phyloP scores from a whole-genome alignment of 345 rosid species.

The Eutrema japonicum region DNA sequence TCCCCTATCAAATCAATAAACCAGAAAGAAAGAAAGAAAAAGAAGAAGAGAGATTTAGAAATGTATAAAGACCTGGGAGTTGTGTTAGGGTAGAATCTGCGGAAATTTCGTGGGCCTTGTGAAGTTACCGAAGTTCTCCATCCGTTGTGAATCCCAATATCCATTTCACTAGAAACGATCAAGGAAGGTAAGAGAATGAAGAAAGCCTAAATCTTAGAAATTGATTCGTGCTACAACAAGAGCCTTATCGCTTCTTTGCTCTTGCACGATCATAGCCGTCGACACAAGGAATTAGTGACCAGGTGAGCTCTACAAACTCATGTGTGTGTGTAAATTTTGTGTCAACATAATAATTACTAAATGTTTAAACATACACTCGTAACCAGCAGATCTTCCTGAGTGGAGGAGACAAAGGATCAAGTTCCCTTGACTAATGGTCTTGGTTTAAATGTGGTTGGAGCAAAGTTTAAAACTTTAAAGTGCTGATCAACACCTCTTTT shows the following conservation, averaged over 20 bases:
- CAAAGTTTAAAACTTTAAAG: not conserved
- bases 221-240: not conserved
- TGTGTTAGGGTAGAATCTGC: conserved; percentile 21
- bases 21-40: not conserved
- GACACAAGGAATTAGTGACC: not conserved
- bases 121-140: conserved; percentile 22
- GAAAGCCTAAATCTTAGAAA: not conserved
- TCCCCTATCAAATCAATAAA: conserved; percentile 9
- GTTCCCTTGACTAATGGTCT: conserved; percentile 8
- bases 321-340: not conserved
- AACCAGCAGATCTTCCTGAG: too few relatives aligned
- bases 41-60: conserved; percentile 12
- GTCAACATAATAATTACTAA: not conserved
- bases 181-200: conserved; percentile 1
- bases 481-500: not conserved
- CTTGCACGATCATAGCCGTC: conserved; percentile 10
- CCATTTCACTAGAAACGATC: conserved; percentile 20
- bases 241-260: conserved; percentile 19
- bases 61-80: conserved; percentile 27
- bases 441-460: not conserved
- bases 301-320: not conserved
- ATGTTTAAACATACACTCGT: too few relatives aligned
- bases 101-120: conserved; percentile 16
- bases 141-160: conserved; percentile 32
- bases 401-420: not conserved